Conservation (phyloP, 345 rosid species). For the Noccaea caerulescens region DNA sequence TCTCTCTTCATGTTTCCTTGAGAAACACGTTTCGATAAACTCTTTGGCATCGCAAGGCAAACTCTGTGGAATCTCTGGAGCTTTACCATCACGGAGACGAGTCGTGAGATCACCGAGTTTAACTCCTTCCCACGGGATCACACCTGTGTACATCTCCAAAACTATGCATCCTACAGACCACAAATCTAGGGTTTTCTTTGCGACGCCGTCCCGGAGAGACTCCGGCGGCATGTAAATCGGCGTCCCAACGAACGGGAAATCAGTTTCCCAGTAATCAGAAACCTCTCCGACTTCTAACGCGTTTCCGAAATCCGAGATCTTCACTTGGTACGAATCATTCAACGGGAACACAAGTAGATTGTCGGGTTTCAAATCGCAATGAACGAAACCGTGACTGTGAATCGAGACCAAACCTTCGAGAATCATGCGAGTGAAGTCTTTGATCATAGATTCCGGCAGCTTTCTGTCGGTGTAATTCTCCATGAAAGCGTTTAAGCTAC, state of each 20-base stretch:
- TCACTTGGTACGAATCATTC: background rate
- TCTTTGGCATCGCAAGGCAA: slow-evolving; percentile 6
- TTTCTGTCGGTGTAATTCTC: background rate
- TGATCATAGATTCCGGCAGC: background rate
- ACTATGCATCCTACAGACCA: slow-evolving; percentile 23
- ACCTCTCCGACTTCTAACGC: background rate
- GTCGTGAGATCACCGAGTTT: background rate
- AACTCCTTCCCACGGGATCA: background rate
- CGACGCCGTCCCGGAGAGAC: background rate
- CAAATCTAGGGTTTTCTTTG: background rate
- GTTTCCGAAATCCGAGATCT: slow-evolving; percentile 19
- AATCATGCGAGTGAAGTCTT: background rate
- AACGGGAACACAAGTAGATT: slow-evolving; percentile 4
- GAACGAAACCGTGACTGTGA: background rate
- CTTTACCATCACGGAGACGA: background rate
- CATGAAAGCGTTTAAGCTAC: background rate
- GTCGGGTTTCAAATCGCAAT: background rate
- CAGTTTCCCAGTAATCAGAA: background rate
- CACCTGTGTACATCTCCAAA: slow-evolving; percentile 6
- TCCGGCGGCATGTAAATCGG: slow-evolving; percentile 18
- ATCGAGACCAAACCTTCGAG: background rate
- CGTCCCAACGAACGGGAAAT: background rate
- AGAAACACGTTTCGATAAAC: background rate
- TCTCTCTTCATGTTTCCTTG: background rate
- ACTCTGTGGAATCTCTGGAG: background rate